Evolutionary conservation across 139 green algal genomes (phyloP), one percentile per base, ranked within the genome.

Genomic region (Coelastrella sp.): DNA sequence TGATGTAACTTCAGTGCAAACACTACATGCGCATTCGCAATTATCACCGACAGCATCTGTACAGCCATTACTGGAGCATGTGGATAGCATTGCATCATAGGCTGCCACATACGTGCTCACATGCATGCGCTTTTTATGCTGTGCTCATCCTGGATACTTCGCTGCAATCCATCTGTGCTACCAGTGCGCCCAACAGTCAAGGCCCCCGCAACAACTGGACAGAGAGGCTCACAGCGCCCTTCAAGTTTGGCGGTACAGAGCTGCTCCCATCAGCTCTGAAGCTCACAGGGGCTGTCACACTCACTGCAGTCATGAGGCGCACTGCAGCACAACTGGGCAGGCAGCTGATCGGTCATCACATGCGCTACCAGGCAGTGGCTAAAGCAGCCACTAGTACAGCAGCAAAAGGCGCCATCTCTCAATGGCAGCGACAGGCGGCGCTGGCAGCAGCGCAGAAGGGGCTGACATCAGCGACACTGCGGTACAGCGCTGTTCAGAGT

Each of bases 171-270:
- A n/a, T n/a, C n/a, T n/a, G n/a, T n/a, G 53, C 30, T n/a, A 32
- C 19, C 53, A 64, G 53, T 64, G 53, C 53, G 53, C 35, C 66
- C 34, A 50, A n/a, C 66, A 50, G 15, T 35, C 19, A 32, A n/a
- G 35, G n/a, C 27, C 41, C 50, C 2, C 50, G 57, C 59, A 62
- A 53, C 63, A 81, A 84, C 80, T 91, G 87, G 83, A 76, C 63
- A n/a, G 86, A 89, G 73, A 86, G 85, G 13, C 23, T 95, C 66
- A 88, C 89, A 2, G 89, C 93, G 3, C 93, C 93, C 2, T 59
- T 98, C 38, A 83, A 60, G 4, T 87, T 98, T 79, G 94, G 92
- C 15, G 64, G 89, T 45, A 75, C 89, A 30, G 94, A 97, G 40
- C 78, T 96, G 53, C 45, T 93, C 66, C 93, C 94, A 0, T 88